These are phyloP conservation scores for Irpex sp. DNA, from an alignment of 1,284 basidiomycete genomes.

Conservation along the genomic window DNA sequence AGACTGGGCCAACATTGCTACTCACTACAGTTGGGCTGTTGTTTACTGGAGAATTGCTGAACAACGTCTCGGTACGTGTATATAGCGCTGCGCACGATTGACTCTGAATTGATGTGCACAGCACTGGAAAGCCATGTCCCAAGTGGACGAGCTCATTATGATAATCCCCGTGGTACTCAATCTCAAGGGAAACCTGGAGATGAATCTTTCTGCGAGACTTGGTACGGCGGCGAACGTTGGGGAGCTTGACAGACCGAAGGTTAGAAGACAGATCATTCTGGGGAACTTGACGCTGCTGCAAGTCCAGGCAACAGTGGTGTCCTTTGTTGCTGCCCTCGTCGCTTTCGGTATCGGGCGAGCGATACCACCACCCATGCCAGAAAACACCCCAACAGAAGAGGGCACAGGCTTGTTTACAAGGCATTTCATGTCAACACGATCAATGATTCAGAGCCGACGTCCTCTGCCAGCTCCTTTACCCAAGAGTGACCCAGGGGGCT, in stretches of 20 bases:
- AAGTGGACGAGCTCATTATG: constrained; percentile 94
- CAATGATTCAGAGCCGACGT: constrained; percentile 1
- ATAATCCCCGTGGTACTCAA: constrained; percentile 94
- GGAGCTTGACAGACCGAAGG: constrained; percentile 74
- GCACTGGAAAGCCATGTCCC: constrained; percentile 87
- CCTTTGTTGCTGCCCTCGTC: constrained; percentile 80
- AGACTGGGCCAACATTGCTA: constrained; percentile 73
- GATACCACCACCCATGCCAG: constrained; percentile 12
- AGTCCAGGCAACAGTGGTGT: constrained; percentile 90
- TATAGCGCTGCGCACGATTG: not conserved
- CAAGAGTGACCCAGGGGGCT: constrained; percentile 32
- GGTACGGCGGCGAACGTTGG: constrained; percentile 83
- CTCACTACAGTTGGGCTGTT: constrained; percentile 72
- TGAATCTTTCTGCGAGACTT: constrained; percentile 84
- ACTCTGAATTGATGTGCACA: constrained; percentile 26
- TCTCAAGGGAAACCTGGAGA: constrained; percentile 95
- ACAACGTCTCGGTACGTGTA: constrained; percentile 73
- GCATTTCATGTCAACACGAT: not conserved
- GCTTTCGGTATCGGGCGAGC: constrained; percentile 67
- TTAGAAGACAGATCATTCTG: constrained; percentile 66
- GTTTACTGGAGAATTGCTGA: constrained; percentile 86
- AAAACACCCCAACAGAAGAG: not conserved
- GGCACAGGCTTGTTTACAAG: not conserved
- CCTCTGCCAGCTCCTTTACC: constrained; percentile 8
- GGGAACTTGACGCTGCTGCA: constrained; percentile 89